phyloP scores from a whole-genome alignment of 805 yeast species.

The Saturnispora mendoncae region DNA sequence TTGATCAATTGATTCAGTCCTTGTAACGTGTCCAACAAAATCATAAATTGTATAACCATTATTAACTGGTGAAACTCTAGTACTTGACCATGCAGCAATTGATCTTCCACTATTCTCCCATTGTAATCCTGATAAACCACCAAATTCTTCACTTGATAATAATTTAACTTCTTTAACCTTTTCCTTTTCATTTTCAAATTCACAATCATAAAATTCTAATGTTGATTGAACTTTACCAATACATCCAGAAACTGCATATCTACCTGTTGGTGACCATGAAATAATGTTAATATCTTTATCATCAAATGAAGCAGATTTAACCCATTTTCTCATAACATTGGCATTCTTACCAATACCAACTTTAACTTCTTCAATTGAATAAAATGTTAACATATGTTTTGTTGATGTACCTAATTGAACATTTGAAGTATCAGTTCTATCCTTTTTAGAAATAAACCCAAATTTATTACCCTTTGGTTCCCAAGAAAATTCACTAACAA shows the following conservation, averaged over 20 bases:
- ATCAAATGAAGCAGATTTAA: slow-evolving; percentile 51
- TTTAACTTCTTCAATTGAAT: slow-evolving; percentile 58
- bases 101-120: slow-evolving; percentile 98
- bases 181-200: slow-evolving; percentile 58
- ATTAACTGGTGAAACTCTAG: slow-evolving; percentile 75
- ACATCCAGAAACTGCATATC: slow-evolving; percentile 58
- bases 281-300: slow-evolving; percentile 43
- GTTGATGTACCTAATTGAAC: slow-evolving; percentile 57
- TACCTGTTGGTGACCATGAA: slow-evolving; percentile 87
- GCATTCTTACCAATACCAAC: slow-evolving; percentile 29
- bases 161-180: slow-evolving; percentile 44
- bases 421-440: slow-evolving; percentile 29
- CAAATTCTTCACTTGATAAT: slow-evolving; percentile 54
- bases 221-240: slow-evolving; percentile 39
- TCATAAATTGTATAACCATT: slow-evolving; percentile 88
- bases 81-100: slow-evolving; percentile 79
- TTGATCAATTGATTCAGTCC: slow-evolving; percentile 70
- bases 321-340: slow-evolving; percentile 27
- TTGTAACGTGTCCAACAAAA: slow-evolving; percentile 66
- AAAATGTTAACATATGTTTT: slow-evolving; percentile 58
- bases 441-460: slow-evolving; percentile 60
- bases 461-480: slow-evolving; percentile 91
- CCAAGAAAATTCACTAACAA: slow-evolving; percentile 86
- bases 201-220: slow-evolving; percentile 79
- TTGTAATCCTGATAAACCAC: slow-evolving; percentile 71